Percentiles rank a stretch among this genome's conserved stretches.
Evolutionary conservation across 352 stramenopile genomes (phyloP).

Genomic region (Blastocystis sp.): DNA sequence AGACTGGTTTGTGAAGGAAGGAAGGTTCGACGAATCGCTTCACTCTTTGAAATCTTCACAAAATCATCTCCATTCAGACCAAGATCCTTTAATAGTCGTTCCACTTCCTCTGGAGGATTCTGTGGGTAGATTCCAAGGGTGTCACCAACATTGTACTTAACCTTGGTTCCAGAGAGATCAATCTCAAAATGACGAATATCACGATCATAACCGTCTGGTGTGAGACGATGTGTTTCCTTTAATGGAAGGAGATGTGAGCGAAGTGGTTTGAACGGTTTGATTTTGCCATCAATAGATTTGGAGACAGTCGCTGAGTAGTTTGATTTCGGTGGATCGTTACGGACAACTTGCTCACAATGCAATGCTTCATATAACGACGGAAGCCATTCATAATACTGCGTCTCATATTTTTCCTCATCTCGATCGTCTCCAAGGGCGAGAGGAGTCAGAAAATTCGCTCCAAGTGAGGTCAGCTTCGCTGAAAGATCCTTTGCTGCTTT

Average conservation of each 20-base stretch:
- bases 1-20: conserved; percentile 77
- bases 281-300: conserved; percentile 68
- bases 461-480: conserved; percentile 77
- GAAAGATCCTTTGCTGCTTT: conserved; percentile 77
- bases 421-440: conserved; percentile 2
- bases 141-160: conserved; percentile 82
- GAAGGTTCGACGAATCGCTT: conserved; percentile 37
- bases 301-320: conserved; percentile 74
- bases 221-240: conserved; percentile 79
- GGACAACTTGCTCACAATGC: conserved; percentile 18
- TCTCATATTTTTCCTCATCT: conserved; percentile 58
- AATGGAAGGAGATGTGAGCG: conserved; percentile 73
- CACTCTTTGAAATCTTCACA: conserved; percentile 76
- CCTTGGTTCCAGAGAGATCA: conserved; percentile 78
- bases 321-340: conserved; percentile 68
- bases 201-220: conserved; percentile 78
- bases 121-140: conserved; percentile 80
- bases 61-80: conserved; percentile 76
- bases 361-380: conserved; percentile 4
- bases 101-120: conserved; percentile 78
- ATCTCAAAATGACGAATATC: conserved; percentile 84
- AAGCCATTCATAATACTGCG: conserved; percentile 38
- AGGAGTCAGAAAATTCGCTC: conserved; percentile 71
- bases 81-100: conserved; percentile 77
- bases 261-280: conserved; percentile 71